Evolutionary conservation across 1,284 basidiomycete species (phyloP), one percentile per base, ranked within the genome.

Genomic region (Waitea zeae): DNA sequence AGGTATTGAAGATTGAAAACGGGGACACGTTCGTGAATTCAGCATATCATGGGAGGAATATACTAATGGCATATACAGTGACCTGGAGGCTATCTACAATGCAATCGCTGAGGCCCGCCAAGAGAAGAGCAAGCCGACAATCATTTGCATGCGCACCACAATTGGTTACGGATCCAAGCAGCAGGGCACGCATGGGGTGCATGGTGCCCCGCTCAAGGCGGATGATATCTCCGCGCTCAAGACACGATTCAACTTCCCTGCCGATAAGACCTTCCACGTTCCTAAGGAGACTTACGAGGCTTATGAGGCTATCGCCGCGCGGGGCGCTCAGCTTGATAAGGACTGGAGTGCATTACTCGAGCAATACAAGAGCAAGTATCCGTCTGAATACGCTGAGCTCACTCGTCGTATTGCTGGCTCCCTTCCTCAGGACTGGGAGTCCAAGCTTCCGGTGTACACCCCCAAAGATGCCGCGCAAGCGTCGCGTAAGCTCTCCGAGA

Each of bases 161-260:
- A 96, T 96, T 45, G 90, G 90, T 36, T 96, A 70, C 53, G 90
- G 92, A 41, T 95, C 90, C 32, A 82, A 84, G 62, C 71, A 75
- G 51, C 80, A 89, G 59, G 90, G 90, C 45, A 86, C 83, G 13
- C 88, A 93, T 49, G 83, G 84, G 46, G 86, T 95, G 42, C 90
- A 96, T 58, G 92, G 92, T 47, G 43, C 51, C 80, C 84, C 92
- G 40, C 69, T 96, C 49, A 95, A 95, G 71, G 67, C 81, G 22
- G 92, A 96, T 52, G 90, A 96, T 54, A 84, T 93, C 37, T 64
- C 62, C 41, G 57, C 75, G 42, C 61, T 96, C 48, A 96, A 96
- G 71, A 59, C 64, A 49, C 84, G 82, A 60, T 84, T 82, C 50
- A 79, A 78, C 41, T 82, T 95, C 58, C 69, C 86, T 50, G 64